Evolutionary conservation across 495 filamentous ascomycete species (phyloP).

Genomic region (Neurospora sp.): DNA sequence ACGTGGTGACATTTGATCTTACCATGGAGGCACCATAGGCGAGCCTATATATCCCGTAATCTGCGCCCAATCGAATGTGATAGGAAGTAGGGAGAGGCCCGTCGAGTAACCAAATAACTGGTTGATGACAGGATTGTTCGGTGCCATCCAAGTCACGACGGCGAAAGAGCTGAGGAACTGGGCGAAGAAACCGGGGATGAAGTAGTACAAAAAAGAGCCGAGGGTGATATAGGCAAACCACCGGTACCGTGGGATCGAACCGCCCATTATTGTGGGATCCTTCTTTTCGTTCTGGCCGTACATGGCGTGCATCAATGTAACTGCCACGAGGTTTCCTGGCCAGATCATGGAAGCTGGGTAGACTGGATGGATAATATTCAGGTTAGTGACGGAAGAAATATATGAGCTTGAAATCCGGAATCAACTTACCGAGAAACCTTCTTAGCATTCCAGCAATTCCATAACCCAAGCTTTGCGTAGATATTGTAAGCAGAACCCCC

Average conservation of each 20-base stretch:
- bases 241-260: conserved; percentile 46
- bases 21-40: conserved; percentile 51
- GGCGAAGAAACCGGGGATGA: conserved; percentile 49
- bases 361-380: conserved; percentile 19
- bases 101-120: conserved; percentile 58
- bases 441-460: conserved; percentile 60
- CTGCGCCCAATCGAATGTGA: conserved; percentile 60
- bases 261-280: conserved; percentile 41
- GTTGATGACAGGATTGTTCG: conserved; percentile 55
- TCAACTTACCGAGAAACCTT: conserved; percentile 31
- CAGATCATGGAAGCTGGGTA: conserved; percentile 67
- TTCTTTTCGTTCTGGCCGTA: conserved; percentile 46
- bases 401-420: neutral
- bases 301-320: conserved; percentile 59
- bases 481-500: conserved; percentile 57
- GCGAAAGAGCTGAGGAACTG: conserved; percentile 51
- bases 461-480: conserved; percentile 65
- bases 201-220: conserved; percentile 47
- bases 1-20: conserved; percentile 8
- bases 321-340: conserved; percentile 55
- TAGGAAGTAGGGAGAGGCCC: conserved; percentile 49
- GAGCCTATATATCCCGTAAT: conserved; percentile 47
- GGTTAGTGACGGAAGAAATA: neutral
- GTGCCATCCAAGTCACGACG: conserved; percentile 51
- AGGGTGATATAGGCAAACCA: conserved; percentile 47